Evolutionary conservation across 176 grass and related monocot genomes (phyloP), one percentile per base, ranked within the genome.

Genomic region (Secale cereale): DNA sequence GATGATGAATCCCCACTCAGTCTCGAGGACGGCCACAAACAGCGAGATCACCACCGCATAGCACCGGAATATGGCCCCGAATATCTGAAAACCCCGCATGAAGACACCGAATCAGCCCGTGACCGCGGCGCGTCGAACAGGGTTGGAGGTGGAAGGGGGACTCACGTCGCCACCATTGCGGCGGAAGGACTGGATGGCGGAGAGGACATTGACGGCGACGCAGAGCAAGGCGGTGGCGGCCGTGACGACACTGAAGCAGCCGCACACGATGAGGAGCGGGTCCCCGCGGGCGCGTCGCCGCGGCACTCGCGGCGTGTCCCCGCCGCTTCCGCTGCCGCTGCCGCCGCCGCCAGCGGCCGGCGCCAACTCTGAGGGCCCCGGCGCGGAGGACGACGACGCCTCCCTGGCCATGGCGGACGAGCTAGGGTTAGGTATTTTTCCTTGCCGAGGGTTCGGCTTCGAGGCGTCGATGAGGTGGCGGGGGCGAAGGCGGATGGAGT

Each of bases 21-120:
- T 98, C 91, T 98, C 97, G 17, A 89, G 84, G 28, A 92, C 88
- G 33, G 65, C 88, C 8, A 95, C 91, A 41, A 98, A 92, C 7
- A 98, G 88, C 35, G 91, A 77, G 78, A 98, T 87, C 23, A 92
- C 52, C 45, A 94, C 91, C 19, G 90, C 97, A 81, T 98, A 95
- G 85, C 97, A 98, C 19, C 97, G 87, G 72, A 98, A 95, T 46
- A 98, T 87, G 8, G 93, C 93, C 25, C 93, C 97, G 70, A 95
- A 94, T 65, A 98, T 95, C 97, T 98, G 82, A 32, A 59, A 43
- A 14, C 60, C 20, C 33, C 20, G 28, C 4, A 17, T 14, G 6
- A 3, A 10, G 20, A 26, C 7, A 48, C 46, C 31, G 54, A 71
- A 77, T 78, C 64, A 88, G 56, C 74, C 28, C 29, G 59, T 22